These are phyloP conservation scores for Monoraphidium neglectum DNA, from an alignment of 139 green algal species.

Conservation along the genomic window DNA sequence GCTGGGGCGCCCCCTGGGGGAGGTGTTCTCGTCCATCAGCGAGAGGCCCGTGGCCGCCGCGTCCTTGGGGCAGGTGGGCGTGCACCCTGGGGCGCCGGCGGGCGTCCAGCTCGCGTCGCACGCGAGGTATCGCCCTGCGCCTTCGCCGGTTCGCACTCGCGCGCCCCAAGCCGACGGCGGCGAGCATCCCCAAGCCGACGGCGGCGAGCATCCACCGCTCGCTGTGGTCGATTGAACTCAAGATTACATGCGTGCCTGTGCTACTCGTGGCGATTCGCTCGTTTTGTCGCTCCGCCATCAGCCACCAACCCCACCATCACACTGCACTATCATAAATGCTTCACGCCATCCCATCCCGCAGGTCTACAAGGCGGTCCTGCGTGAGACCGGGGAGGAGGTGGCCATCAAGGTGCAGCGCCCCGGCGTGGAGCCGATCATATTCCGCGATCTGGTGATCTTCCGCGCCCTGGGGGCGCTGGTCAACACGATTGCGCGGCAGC, in stretches of 20 bases:
- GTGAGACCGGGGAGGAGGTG: slow-evolving; percentile 87
- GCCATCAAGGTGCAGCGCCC: slow-evolving; percentile 98
- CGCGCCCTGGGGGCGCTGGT: slow-evolving; percentile 76
- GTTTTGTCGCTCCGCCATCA: too few species aligned
- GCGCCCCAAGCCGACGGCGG: too few species aligned
- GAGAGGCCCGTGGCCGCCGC: slow-evolving; percentile 89
- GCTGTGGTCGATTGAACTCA: too few species aligned
- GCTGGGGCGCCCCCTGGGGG: slow-evolving; percentile 78
- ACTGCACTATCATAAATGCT: not conserved
- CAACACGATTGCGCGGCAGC: slow-evolving; percentile 58
- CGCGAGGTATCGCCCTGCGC: too few species aligned
- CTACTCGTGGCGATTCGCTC: too few species aligned
- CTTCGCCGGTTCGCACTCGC: too few species aligned
- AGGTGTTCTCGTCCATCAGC: slow-evolving; percentile 89
- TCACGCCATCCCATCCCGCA: slow-evolving; percentile 22
- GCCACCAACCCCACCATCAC: too few species aligned
- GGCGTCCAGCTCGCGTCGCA: not conserved
- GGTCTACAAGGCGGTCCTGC: slow-evolving; percentile 91
- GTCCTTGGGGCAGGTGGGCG: slow-evolving; percentile 83
- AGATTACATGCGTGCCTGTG: too few species aligned
- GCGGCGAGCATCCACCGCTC: too few species aligned
- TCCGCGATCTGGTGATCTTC: slow-evolving; percentile 96
- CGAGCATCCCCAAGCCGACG: too few species aligned
- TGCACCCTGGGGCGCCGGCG: too few species aligned
- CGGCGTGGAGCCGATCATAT: slow-evolving; percentile 92